Conservation (phyloP, 2,329 filamentous ascomycete species). For the Torrubiellomyces zombiae region DNA sequence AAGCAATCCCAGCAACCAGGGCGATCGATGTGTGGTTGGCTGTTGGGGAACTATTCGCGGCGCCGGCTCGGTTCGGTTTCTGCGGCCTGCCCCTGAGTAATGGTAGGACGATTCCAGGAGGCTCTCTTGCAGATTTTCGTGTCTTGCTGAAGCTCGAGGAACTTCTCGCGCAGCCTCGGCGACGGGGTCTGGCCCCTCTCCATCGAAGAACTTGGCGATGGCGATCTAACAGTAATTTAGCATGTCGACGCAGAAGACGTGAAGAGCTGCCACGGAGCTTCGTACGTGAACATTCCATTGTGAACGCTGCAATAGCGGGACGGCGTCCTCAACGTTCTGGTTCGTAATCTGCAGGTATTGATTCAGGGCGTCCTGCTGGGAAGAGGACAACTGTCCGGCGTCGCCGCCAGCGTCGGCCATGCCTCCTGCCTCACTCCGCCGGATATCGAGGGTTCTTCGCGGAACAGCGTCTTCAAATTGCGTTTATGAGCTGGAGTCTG, state of each 20-base stretch:
- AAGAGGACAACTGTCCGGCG: conserved; percentile 52
- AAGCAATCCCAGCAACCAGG: conserved; percentile 60
- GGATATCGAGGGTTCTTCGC: neutral
- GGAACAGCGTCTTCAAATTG: too few species aligned
- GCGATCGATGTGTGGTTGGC: conserved; percentile 50
- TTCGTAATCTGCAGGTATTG: conserved; percentile 82
- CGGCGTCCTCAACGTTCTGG: conserved; percentile 59
- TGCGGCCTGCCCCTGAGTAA: conserved; percentile 9
- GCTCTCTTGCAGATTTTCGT: conserved; percentile 58
- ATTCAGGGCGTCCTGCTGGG: conserved; percentile 70
- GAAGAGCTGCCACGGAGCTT: neutral
- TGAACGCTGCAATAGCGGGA: conserved; percentile 65
- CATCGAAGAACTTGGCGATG: conserved; percentile 94
- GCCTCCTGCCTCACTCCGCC: conserved; percentile 3
- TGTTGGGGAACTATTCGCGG: conserved; percentile 71
- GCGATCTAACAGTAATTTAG: conserved; percentile 48
- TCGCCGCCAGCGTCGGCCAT: conserved; percentile 27
- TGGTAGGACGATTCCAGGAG: conserved; percentile 19
- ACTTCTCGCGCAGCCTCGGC: conserved; percentile 53
- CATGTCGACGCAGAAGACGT: neutral
- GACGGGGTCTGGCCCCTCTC: conserved; percentile 68
- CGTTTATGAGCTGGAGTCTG: too few species aligned
- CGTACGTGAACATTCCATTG: conserved; percentile 89
- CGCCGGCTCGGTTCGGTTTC: conserved; percentile 42
- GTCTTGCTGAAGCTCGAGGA: conserved; percentile 44